Base-by-base conservation (phyloP, 768 basidiomycete genomes). In the Lactarius evosmus region DNA sequence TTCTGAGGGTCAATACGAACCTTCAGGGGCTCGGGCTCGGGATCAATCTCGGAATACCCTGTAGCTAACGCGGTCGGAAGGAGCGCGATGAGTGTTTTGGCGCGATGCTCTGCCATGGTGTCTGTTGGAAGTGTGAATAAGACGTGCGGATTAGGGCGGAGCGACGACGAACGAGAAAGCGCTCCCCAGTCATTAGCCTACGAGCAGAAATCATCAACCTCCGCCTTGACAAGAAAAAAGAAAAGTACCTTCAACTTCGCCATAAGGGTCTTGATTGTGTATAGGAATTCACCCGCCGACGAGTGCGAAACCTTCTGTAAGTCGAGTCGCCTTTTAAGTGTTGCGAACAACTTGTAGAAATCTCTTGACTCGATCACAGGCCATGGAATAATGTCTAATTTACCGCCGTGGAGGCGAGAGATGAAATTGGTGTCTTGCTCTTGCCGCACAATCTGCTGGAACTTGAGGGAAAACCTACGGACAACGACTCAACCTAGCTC, bases 151-250 rank as follows among this genome's bases (percentile, higher is more conserved):
- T 25, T 16, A 22, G 34, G 58, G 40, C 6, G 1, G 58, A 53
- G 25, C 4, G 6, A 72, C 1, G 5, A 73, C 84, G 55, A 69
- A 87, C 86, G 84, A 53, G 85, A 85, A 58, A 87, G 74, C 0
- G 85, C 77, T n/a, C 83, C 83, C 85, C 86, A 87, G 61, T 87
- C 86, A 50, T 85, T 85, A 0, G 82, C 78, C 85, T 85, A 56
- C 9, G 17, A 40, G 7, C 2, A 34, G 33, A 11, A 4, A 3
- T 29, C 55, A 19, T 29, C 36, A 12, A 6, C 9, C 8, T 12
- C n/a, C 0, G 5, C 3, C 2, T 5, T 27, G 17, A 36, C 14
- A 17, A n/a, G 33, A 46, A 11, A 36, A 17, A 4, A 1, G 38
- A 12, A 19, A 12, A 16, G 27, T 58, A 59, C 62, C 11, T 63